Conservation (phyloP, 2,329 filamentous ascomycete species). For the Alternaria arbusti region DNA sequence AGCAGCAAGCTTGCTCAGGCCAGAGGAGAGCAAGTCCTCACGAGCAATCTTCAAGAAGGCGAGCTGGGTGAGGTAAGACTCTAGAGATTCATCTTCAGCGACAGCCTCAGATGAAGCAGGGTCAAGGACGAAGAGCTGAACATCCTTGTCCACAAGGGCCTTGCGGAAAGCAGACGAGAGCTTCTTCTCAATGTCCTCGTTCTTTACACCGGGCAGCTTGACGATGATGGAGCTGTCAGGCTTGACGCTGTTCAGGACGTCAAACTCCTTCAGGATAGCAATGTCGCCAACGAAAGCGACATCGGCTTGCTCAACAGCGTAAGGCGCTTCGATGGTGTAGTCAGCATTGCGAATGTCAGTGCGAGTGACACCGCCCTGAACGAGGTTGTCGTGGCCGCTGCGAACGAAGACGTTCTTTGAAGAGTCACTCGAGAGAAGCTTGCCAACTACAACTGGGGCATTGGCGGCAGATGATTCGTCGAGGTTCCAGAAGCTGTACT, state of each 20-base stretch:
- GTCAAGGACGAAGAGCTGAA: constrained; percentile 79
- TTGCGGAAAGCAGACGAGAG: constrained; percentile 75
- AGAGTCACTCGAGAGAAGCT: constrained; percentile 66
- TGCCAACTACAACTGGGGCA: constrained; percentile 68
- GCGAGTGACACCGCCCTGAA: constrained; percentile 78
- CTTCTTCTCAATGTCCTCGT: constrained; percentile 89
- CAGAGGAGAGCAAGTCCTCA: constrained; percentile 67
- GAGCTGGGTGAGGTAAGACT: constrained; percentile 75
- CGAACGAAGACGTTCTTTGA: constrained; percentile 67
- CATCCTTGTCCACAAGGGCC: constrained; percentile 70
- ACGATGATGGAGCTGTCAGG: constrained; percentile 75
- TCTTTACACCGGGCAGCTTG: constrained; percentile 78
- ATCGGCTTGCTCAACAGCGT: constrained; percentile 79
- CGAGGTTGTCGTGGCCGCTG: constrained; percentile 66
- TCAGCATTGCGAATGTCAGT: constrained; percentile 85
- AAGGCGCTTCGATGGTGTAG: constrained; percentile 84
- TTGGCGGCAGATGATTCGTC: constrained; percentile 73
- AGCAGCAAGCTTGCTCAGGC: constrained; percentile 69
- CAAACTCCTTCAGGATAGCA: constrained; percentile 78
- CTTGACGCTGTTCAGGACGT: constrained; percentile 74
- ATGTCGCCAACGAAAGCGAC: constrained; percentile 79
- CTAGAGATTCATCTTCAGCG: constrained; percentile 66
- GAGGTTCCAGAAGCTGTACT: constrained; percentile 94
- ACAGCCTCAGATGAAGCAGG: constrained; percentile 70
- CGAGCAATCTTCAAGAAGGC: constrained; percentile 82